Evolutionary conservation across 2,329 filamentous ascomycete genomes (phyloP), one percentile per base, ranked within the genome.

Genomic region (Conoideocrella luteorostrata): DNA sequence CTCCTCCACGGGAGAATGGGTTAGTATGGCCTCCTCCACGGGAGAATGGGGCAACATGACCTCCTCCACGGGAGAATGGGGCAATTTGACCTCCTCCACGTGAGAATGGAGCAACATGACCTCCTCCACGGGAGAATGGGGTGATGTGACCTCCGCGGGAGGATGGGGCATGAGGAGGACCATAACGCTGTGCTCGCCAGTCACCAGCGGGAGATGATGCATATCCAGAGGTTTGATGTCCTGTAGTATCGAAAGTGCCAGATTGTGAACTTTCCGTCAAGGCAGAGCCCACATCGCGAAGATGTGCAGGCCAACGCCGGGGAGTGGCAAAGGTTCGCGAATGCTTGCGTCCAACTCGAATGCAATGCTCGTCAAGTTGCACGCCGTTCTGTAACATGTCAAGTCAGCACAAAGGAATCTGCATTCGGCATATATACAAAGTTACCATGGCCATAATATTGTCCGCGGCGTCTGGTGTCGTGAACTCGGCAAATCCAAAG

Each of bases 401-500:
- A 38, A 11, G 45, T 55, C 48, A 45, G 20, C 5, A n/a, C n/a
- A n/a, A n/a, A n/a, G n/a, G n/a, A n/a, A n/a, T n/a, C n/a, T n/a
- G n/a, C n/a, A n/a, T n/a, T n/a, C n/a, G n/a, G 46, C 35, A 32
- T 48, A 15, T 21, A 39, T 45, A 47, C 5, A 39, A 6, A 39
- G 33, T 4, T 28, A 22, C 11, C 17, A n/a, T 4, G 5, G 13
- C 17, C 5, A 6, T 58, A 0, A 67, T 64, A 18, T 57, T 44
- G 15, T 68, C 65, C 6, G 65, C 63, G 29, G 59, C 52, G 43
- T 68, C 60, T 4, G 61, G 58, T 3, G 59, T 59, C 3, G 46
- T 49, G 40, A 67, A 72, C 50, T 71, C 67, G 4, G 72, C 57
- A 39, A 68, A 67, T 1, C 58, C 64, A 43, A 60, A 66, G 10